Evolutionary conservation across 352 stramenopile species (phyloP), one percentile per base, ranked within the genome.

Genomic region (Globisporangium uncinulatum): DNA sequence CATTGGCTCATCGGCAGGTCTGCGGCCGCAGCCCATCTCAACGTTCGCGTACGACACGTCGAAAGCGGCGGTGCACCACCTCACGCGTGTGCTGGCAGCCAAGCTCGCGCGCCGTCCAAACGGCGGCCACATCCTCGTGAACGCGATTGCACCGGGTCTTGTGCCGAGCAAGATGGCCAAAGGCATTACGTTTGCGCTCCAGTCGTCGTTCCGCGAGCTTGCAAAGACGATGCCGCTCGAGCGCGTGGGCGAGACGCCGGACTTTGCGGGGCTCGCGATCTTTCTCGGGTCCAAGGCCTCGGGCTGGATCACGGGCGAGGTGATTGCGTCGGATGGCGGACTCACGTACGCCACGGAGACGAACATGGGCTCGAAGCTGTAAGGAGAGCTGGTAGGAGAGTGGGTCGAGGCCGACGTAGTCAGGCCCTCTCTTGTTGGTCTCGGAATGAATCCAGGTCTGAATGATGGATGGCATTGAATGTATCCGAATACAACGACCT

Each of bases 1-100:
- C 57, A 51, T 95, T 19, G 76, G 82, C 32, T 92, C 80, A 9
- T 67, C 89, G 43, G 76, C 68, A 2, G 83, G 95, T 20, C 63
- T 98, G 31, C 61, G 90, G 42, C 89, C 66, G 64, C 85, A 98
- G 74, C 79, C 82, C 34, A 79, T 97, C 49, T 74, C 80, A 11
- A 97, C 92, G 17, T 84, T 96, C 59, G 90, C 92, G n/a, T 99
- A 99, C 75, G 92, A 98, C 69, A 83, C 86, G 51, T 94, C 75
- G 58, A 99, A 99, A 79, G 94, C 94, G 4, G 96, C 91, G 3
- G 70, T 98, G 19, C 93, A 98, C 70, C 86, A 97, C 60, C 67
- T 99, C 21, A 98, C 94, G 24, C 88, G 87, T 44, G 87, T 96
- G 47, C 57, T 98, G 36, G 85, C 94, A 0, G 74, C 81, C 0